Base-by-base conservation (phyloP, 2,329 filamentous ascomycete species). In the Canariomyces notabilis region DNA sequence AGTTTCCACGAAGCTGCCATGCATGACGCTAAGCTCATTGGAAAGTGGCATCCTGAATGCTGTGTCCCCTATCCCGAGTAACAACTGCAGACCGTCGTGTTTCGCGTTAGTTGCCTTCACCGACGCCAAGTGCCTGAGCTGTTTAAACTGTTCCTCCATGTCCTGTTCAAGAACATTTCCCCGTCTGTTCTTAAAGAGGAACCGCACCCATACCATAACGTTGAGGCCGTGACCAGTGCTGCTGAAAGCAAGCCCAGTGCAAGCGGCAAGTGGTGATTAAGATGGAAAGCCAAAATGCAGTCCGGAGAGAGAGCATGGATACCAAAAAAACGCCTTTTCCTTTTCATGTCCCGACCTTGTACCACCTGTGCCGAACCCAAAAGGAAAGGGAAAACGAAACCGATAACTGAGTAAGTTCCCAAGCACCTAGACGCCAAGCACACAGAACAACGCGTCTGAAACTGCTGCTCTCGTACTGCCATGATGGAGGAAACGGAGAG, bases 381-480 rank as follows among this genome's bases (percentile, higher is more conserved):
- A 37, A 20, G 18, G 19, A 21, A 22, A 29, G 37, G 18, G 26
- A 32, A 9, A 32, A 33, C 31, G 31, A 16, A 37, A 32, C 26
- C 39, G 11, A 29, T 3, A 8, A 8, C 7, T 3, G 19, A n/a
- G 19, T 18, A 29, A 38, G n/a, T n/a, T n/a, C n/a, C n/a, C n/a
- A n/a, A n/a, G n/a, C n/a, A 39, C 18, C 32, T 8, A 12, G 14
- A 29, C 14, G 14, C 26, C 3, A 9, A 12, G 26, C 26, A 11
- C 9, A 29, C 36, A 7, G 9, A 31, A 42, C 9, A 20, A 32
- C 15, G 40, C 40, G 26, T 41, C 44, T 44, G 44, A 48, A 40
- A 48, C 46, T 23, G 32, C 41, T 41, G n/a, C 37, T 48, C 36
- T 38, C 39, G 42, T 47, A 34, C 44, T 29, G 8, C 42, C 44